Evolutionary conservation across 2,329 filamentous ascomycete species (phyloP), one percentile per base, ranked within the genome.

Genomic region (Monascus ruber): DNA sequence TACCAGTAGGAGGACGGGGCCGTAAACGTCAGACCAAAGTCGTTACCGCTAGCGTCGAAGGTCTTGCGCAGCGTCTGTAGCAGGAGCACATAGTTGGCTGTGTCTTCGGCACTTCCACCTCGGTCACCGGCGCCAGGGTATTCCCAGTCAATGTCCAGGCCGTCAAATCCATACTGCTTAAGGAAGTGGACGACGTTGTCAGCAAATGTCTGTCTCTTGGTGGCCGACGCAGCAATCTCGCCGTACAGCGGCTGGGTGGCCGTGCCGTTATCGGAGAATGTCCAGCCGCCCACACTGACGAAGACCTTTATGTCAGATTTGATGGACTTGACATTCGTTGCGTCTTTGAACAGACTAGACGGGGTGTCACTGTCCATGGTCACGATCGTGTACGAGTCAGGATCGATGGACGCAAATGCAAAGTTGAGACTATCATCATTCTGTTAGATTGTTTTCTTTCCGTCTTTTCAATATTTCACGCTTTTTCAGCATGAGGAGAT

Each of bases 321-420:
- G 1, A 33, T 44, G 0, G 49, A 34, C 39, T 68, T 67, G 2
- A 69, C 44, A 1, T 40, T 42, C 1, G 57, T 58, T 24, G 63
- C 50, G 4, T 31, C 29, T 7, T 31, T n/a, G n/a, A 31, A 31
- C 29, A 31, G 29, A n/a, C 29, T 31, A n/a, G n/a, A n/a, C 29
- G 29, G 29, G 7, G 29, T 31, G 29, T 7, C 29, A 7, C 29
- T n/a, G n/a, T 31, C 29, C 29, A 31, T 31, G 7, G 29, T 31
- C 29, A n/a, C n/a, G 29, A 31, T n/a, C n/a, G n/a, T n/a, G n/a
- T n/a, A n/a, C n/a, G n/a, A n/a, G n/a, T n/a, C n/a, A n/a, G n/a
- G n/a, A n/a, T n/a, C n/a, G n/a, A n/a, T n/a, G n/a, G n/a, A n/a
- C n/a, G n/a, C n/a, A n/a, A n/a, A n/a, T n/a, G n/a, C n/a, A n/a